phyloP scores from a whole-genome alignment of 306 rosid genomes.

The Rosa rugosa region DNA sequence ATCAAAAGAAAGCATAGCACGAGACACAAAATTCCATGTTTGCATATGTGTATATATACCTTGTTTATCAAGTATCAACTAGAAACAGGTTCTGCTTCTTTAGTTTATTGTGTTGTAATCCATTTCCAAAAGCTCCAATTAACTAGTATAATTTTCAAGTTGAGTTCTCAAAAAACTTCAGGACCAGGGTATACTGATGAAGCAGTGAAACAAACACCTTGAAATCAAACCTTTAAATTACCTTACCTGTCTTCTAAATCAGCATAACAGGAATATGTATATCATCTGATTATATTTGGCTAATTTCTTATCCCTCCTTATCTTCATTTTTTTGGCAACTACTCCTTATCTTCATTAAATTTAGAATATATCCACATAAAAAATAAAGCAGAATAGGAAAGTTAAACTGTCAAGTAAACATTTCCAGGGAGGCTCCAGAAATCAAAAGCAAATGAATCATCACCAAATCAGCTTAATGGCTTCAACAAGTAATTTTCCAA shows the following conservation, averaged over 20 bases:
- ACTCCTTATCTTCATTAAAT: conserved; percentile 5
- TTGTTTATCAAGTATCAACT: not conserved
- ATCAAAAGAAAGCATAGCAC: not conserved
- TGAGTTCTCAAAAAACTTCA: conserved; percentile 2
- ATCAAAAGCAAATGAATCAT: conserved; percentile 1
- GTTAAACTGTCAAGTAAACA: not conserved
- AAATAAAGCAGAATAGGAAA: not conserved
- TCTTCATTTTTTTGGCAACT: not conserved
- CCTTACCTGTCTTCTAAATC: conserved; percentile 26
- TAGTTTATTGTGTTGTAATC: not conserved
- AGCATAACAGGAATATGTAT: not conserved
- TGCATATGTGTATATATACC: not conserved
- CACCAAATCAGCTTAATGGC: conserved; percentile 9
- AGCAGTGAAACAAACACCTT: not conserved
- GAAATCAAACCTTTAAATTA: not conserved
- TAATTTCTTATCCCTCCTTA: conserved; percentile 1
- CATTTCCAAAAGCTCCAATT: conserved; percentile 11
- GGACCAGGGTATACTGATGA: not conserved
- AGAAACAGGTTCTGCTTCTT: not conserved
- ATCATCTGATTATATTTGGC: conserved; percentile 15
- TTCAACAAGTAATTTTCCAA: conserved; percentile 24
- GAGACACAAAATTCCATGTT: not conserved
- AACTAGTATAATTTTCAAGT: conserved; percentile 1
- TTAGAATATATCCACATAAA: conserved; percentile 2
- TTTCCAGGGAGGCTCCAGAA: not conserved